A percentile compares a stretch with the other conserved stretches of the same genome.
These are phyloP conservation scores for Fusarium equiseti DNA, from an alignment of 2,329 filamentous ascomycete species.

Conservation along the genomic window DNA sequence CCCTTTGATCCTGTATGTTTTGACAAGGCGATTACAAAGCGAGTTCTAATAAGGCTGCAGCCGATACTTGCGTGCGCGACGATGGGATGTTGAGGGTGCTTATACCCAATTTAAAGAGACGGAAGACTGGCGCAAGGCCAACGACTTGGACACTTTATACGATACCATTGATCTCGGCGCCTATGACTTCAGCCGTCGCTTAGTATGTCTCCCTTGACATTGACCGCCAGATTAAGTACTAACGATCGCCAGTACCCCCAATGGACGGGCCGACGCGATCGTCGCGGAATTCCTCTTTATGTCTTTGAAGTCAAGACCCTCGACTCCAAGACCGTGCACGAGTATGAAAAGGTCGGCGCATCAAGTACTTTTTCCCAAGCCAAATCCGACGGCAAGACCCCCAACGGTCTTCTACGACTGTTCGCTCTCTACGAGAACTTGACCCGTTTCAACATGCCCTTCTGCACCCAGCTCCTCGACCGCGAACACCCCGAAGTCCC, in stretches of 20 bases:
- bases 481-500: conserved; percentile 82
- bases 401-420: conserved; percentile 82
- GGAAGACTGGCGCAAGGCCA: conserved; percentile 86
- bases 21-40: conserved; percentile 7
- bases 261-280: conserved; percentile 93
- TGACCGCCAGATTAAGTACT: conserved; percentile 9
- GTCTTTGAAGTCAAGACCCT: conserved; percentile 88
- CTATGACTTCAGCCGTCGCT: conserved; percentile 81
- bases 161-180: conserved; percentile 86
- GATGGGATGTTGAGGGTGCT: conserved; percentile 82
- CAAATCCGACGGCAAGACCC: conserved; percentile 73
- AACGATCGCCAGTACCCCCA: conserved; percentile 79
- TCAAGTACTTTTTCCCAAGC: conserved; percentile 70
- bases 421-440: conserved; percentile 96
- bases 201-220: conserved; percentile 64
- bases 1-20: conserved; percentile 74
- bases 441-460: conserved; percentile 85
- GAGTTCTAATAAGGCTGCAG: conserved; percentile 58
- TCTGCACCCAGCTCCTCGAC: conserved; percentile 81
- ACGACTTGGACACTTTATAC: conserved; percentile 83
- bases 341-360: conserved; percentile 77
- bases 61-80: conserved; percentile 86
- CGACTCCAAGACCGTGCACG: conserved; percentile 82
- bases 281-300: conserved; percentile 90
- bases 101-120: conserved; percentile 88